Evolutionary conservation across 2,329 filamentous ascomycete species (phyloP).

Genomic region (Penicillium vulpinum): DNA sequence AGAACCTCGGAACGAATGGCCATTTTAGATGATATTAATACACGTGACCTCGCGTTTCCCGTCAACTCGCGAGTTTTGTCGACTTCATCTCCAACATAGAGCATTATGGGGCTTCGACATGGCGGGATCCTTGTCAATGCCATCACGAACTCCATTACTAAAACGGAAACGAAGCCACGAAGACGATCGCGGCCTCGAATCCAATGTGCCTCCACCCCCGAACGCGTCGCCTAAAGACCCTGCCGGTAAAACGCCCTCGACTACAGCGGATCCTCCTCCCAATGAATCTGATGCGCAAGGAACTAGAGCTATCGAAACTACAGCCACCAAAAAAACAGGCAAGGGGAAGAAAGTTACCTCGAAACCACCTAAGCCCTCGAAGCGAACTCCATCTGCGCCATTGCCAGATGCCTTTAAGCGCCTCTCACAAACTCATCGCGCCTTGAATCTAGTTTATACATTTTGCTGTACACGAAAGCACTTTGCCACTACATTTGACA

Average conservation of each 20-base stretch:
- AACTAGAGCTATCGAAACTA: background rate
- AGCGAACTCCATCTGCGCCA: slow-evolving; percentile 45
- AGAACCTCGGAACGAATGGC: slow-evolving; percentile 16
- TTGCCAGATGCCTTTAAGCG: slow-evolving; percentile 77
- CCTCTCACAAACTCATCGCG: slow-evolving; percentile 74
- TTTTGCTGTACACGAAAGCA: slow-evolving; percentile 94
- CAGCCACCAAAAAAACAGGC: slow-evolving; percentile 2
- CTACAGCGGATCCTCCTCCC: background rate
- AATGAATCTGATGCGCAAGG: background rate
- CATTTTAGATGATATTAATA: slow-evolving; percentile 24
- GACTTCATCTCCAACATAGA: background rate
- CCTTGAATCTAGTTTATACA: slow-evolving; percentile 88
- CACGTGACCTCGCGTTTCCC: slow-evolving; percentile 19
- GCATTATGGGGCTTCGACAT: slow-evolving; percentile 29
- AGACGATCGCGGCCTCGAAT: background rate
- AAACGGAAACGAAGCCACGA: slow-evolving; percentile 25
- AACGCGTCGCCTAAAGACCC: slow-evolving; percentile 18
- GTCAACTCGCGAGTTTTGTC: background rate
- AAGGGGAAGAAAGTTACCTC: slow-evolving; percentile 8
- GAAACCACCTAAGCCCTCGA: slow-evolving; percentile 16
- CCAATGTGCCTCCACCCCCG: slow-evolving; percentile 3
- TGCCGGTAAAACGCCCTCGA: background rate
- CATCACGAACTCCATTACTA: background rate
- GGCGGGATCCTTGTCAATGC: slow-evolving; percentile 16
- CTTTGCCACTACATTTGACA: slow-evolving; percentile 86